Evolutionary conservation across 106 monocot species (phyloP).

Genomic region (Phalaenopsis aphrodite): DNA sequence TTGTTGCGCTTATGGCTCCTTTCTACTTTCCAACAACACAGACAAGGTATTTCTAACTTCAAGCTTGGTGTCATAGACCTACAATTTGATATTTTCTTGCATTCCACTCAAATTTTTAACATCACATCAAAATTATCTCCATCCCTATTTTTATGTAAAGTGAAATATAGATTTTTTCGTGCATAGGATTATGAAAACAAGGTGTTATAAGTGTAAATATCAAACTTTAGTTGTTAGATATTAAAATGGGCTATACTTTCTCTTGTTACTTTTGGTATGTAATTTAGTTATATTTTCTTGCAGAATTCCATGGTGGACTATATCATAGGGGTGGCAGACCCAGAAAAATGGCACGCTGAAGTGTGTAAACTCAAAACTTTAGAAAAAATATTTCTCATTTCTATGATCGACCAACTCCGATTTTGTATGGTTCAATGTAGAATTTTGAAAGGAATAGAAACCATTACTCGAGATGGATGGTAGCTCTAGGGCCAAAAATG

Average conservation of each 20-base stretch:
- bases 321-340: slow-evolving; percentile 80
- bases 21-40: slow-evolving; percentile 59
- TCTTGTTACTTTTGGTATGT: not conserved
- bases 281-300: not conserved
- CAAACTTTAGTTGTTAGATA: no score
- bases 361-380: slow-evolving; percentile 54
- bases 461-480: slow-evolving; percentile 83
- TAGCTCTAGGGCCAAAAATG: slow-evolving; percentile 53
- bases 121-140: no score
- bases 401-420: not conserved
- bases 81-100: no score
- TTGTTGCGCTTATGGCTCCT: slow-evolving; percentile 88
- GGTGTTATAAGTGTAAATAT: no score
- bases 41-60: slow-evolving; percentile 22
- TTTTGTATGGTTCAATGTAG: slow-evolving; percentile 19
- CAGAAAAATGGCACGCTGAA: slow-evolving; percentile 69
- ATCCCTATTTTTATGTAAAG: no score
- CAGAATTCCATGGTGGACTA: slow-evolving; percentile 86
- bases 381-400: slow-evolving; percentile 26
- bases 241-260: not conserved
- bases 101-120: no score
- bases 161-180: no score
- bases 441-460: slow-evolving; percentile 70
- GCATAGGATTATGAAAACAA: no score
- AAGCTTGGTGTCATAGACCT: not conserved